These are phyloP conservation scores for Candida orba DNA, from an alignment of 805 yeast genomes.

Conservation along the genomic window DNA sequence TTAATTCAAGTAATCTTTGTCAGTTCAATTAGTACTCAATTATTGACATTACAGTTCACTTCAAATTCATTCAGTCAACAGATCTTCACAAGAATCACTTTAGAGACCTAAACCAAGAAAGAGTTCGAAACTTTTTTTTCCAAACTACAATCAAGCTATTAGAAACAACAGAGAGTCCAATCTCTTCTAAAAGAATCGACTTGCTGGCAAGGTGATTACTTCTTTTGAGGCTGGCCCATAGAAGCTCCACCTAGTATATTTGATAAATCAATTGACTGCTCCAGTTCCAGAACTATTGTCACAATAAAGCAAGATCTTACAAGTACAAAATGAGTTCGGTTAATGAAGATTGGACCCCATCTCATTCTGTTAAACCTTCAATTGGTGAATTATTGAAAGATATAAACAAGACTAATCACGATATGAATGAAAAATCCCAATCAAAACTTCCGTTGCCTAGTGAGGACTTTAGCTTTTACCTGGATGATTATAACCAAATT, in stretches of 20 bases:
- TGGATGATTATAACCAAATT: conserved; percentile 15
- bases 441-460: conserved; percentile 4
- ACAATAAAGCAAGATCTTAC: background rate
- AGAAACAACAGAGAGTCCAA: background rate
- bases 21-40: background rate
- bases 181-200: conserved; percentile 4
- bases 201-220: conserved; percentile 10
- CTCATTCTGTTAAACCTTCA: conserved; percentile 6
- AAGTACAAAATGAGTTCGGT: conserved; percentile 3
- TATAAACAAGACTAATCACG: background rate
- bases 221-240: conserved; percentile 5
- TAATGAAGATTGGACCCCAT: conserved; percentile 4
- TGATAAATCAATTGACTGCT: background rate
- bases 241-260: background rate
- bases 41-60: background rate
- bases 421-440: background rate
- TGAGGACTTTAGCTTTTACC: conserved; percentile 13
- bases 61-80: background rate
- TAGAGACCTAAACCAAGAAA: too few relatives aligned
- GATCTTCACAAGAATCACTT: too few relatives aligned
- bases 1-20: too few relatives aligned
- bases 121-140: background rate
- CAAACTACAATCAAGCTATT: background rate
- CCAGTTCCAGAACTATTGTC: too few relatives aligned
- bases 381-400: conserved; percentile 5